Percentiles rank a stretch among this genome's conserved stretches.
These are phyloP conservation scores for Pseudogymnoascus sp. DNA, from an alignment of 2,329 filamentous ascomycete species.

Conservation along the genomic window DNA sequence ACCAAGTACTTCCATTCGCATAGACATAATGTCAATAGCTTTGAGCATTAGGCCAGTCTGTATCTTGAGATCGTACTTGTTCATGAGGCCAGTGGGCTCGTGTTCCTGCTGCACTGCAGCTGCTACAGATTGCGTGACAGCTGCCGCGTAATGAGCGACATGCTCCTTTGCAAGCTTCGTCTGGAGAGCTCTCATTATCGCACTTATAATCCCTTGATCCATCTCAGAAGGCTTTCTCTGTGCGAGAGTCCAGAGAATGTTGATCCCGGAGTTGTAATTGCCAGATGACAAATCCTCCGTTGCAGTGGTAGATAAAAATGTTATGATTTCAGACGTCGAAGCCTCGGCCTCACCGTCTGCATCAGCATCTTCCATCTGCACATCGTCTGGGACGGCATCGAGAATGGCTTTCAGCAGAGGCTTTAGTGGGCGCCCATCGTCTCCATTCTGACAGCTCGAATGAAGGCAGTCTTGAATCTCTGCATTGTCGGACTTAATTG, in stretches of 20 bases:
- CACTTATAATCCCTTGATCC: conserved; percentile 70
- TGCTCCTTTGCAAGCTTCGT: conserved; percentile 90
- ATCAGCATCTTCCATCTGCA: conserved; percentile 66
- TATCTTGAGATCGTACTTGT: conserved; percentile 74
- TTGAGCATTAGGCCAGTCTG: conserved; percentile 89
- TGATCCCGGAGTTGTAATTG: conserved; percentile 82
- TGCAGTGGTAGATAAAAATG: conserved; percentile 75
- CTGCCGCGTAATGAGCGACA: conserved; percentile 63
- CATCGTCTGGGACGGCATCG: conserved; percentile 76
- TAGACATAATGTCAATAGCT: conserved; percentile 84
- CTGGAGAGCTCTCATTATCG: conserved; percentile 89
- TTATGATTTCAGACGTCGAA: conserved; percentile 78
- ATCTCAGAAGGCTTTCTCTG: conserved; percentile 78
- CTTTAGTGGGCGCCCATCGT: conserved; percentile 63
- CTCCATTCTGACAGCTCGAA: conserved; percentile 56
- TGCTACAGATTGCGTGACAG: conserved; percentile 41
- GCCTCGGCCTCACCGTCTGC: conserved; percentile 78
- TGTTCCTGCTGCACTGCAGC: conserved; percentile 37
- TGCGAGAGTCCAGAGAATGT: conserved; percentile 86
- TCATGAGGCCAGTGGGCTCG: conserved; percentile 50
- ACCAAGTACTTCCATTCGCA: conserved; percentile 85
- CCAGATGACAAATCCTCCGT: conserved; percentile 76
- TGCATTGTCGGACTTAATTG: conserved; percentile 76
- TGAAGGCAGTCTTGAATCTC: conserved; percentile 93
- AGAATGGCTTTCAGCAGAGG: conserved; percentile 76